phyloP scores from a whole-genome alignment of 179 eudicot species.

The Amaranthus tricolor region DNA sequence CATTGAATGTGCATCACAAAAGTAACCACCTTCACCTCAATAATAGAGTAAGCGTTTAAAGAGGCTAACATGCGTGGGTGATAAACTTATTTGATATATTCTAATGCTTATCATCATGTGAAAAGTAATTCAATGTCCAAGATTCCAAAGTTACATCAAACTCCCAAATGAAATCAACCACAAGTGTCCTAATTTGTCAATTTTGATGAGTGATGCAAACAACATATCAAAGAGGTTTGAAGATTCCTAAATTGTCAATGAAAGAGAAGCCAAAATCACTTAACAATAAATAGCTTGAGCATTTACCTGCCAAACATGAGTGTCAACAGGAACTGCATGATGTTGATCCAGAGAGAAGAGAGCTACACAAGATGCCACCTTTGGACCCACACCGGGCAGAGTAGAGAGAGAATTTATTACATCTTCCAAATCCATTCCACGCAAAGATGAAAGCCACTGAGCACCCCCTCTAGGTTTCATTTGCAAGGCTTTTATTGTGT shows the following conservation, averaged over 20 bases:
- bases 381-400: conserved; percentile 95
- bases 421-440: conserved; percentile 59
- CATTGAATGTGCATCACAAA: too few relatives aligned
- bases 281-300: neutral
- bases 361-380: conserved; percentile 95
- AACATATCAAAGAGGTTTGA: too few relatives aligned
- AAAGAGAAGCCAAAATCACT: neutral
- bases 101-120: too few relatives aligned
- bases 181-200: too few relatives aligned
- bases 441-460: conserved; percentile 80
- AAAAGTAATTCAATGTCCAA: too few relatives aligned
- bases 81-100: too few relatives aligned
- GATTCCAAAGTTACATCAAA: too few relatives aligned
- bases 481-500: conserved; percentile 65
- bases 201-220: too few relatives aligned
- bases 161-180: too few relatives aligned
- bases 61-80: too few relatives aligned
- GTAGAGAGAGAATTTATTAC: conserved; percentile 59
- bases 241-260: neutral
- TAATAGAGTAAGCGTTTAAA: too few relatives aligned
- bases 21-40: too few relatives aligned
- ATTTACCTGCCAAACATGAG: conserved; percentile 86
- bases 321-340: conserved; percentile 93
- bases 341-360: conserved; percentile 95
- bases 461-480: conserved; percentile 76